These are phyloP conservation scores for Mentha longifolia DNA, from an alignment of 257 asterid genomes.

Conservation along the genomic window DNA sequence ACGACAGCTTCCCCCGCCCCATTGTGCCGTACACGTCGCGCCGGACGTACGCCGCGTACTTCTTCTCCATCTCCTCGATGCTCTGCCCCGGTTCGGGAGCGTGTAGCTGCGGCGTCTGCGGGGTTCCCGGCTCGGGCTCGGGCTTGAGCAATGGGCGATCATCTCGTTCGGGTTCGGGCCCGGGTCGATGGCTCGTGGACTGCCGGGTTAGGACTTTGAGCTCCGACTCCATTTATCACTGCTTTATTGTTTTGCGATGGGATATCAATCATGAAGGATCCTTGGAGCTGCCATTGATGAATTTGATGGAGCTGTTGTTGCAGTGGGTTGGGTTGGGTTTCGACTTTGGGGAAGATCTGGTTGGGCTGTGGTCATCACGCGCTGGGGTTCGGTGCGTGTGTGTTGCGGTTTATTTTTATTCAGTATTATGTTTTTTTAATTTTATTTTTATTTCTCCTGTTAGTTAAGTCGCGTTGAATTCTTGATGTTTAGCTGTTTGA, in stretches of 20 bases:
- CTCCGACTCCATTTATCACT: constrained; percentile 60
- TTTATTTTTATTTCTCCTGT: background rate
- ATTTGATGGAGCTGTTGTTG: constrained; percentile 16
- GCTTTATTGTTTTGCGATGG: background rate
- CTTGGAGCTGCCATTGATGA: constrained; percentile 44
- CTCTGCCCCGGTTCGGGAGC: constrained; percentile 30
- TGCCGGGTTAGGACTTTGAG: constrained; percentile 55
- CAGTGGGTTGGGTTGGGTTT: background rate
- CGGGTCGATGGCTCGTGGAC: constrained; percentile 36
- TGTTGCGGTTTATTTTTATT: background rate
- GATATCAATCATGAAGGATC: background rate
- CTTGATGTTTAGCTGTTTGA: too few species aligned
- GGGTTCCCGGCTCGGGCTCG: constrained; percentile 36
- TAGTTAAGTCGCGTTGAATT: too few species aligned
- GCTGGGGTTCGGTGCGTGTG: background rate
- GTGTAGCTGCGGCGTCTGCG: constrained; percentile 19
- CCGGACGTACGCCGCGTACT: constrained; percentile 74
- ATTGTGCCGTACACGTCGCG: constrained; percentile 74
- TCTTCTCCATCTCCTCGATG: constrained; percentile 74
- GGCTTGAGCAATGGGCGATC: constrained; percentile 73
- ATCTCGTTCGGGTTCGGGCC: constrained; percentile 50
- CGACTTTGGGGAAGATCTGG: background rate
- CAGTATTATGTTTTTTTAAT: background rate
- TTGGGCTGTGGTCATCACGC: background rate
- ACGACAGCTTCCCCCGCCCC: constrained; percentile 75